Conservation (phyloP, 2,329 filamentous ascomycete genomes). For the Alternaria atra region DNA sequence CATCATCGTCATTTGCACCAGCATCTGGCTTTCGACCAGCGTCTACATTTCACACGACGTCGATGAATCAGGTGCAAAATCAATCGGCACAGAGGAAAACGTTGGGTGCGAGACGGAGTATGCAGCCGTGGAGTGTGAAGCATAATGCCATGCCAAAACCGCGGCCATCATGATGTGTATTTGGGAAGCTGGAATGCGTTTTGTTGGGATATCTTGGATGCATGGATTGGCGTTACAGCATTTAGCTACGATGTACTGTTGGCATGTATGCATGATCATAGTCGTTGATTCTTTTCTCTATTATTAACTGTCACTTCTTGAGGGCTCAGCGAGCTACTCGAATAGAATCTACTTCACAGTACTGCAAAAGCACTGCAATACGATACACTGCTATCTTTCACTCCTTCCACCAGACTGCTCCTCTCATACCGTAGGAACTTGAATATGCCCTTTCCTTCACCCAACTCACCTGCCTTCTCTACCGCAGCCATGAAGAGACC, state of each 20-base stretch:
- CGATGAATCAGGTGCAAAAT: slow-evolving; percentile 45
- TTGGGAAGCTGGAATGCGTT: not conserved
- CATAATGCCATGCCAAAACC: slow-evolving; percentile 44
- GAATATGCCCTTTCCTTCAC: slow-evolving; percentile 70
- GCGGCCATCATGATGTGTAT: slow-evolving; percentile 20
- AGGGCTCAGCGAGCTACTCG: not conserved
- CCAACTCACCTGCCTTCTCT: slow-evolving; percentile 62
- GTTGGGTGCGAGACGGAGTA: slow-evolving; percentile 60
- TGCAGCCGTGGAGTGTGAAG: slow-evolving; percentile 61
- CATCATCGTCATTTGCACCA: not conserved
- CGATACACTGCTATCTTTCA: slow-evolving; percentile 85
- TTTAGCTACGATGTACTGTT: not conserved
- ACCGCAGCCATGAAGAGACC: slow-evolving; percentile 90
- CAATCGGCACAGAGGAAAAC: slow-evolving; percentile 53
- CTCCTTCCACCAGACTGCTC: slow-evolving; percentile 75
- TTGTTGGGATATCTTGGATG: not conserved
- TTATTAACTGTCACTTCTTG: not conserved
- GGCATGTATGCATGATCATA: not conserved
- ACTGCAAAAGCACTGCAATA: slow-evolving; percentile 93
- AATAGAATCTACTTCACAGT: slow-evolving; percentile 16
- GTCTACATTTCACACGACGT: slow-evolving; percentile 56
- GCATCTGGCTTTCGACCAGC: slow-evolving; percentile 45
- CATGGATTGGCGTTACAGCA: not conserved
- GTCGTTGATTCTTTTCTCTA: not conserved
- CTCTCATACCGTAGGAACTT: slow-evolving; percentile 86